A percentile compares a stretch with the other conserved stretches of the same genome.
Evolutionary conservation across 2,329 filamentous ascomycete species (phyloP).

Genomic region (Colletotrichum plurivorum): DNA sequence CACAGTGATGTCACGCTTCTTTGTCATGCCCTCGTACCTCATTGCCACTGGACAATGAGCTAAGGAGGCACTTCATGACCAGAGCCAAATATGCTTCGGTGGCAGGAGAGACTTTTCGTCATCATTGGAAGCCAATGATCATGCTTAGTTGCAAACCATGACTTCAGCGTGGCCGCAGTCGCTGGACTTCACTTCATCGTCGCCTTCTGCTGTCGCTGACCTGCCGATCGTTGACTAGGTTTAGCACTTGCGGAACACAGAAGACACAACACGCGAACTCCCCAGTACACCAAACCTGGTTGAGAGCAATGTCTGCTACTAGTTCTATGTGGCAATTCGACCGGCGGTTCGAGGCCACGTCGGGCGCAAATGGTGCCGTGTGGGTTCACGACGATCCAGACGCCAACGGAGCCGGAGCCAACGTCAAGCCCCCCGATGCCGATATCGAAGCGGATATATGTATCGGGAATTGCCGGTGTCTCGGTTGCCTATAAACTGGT

Average conservation of each 20-base stretch:
- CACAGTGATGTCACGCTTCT: not conserved
- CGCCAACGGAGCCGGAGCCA: conserved; percentile 51
- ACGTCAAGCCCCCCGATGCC: conserved; percentile 57
- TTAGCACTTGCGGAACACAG: not conserved
- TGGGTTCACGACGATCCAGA: conserved; percentile 67
- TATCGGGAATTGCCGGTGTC: conserved; percentile 67
- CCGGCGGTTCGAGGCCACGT: conserved; percentile 54
- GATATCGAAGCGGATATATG: conserved; percentile 64
- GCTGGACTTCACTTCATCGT: not conserved
- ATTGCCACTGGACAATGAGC: not conserved
- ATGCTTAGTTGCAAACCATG: not conserved
- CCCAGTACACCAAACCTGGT: no score
- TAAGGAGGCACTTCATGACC: not conserved
- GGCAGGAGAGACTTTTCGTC: not conserved
- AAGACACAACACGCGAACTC: not conserved
- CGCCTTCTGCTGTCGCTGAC: not conserved
- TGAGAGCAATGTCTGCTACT: not conserved
- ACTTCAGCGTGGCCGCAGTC: conserved; percentile 1
- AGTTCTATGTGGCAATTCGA: conserved; percentile 38
- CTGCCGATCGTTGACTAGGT: not conserved
- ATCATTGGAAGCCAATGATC: not conserved
- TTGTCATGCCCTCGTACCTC: not conserved
- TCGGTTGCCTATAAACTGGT: conserved; percentile 68
- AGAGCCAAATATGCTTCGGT: not conserved
- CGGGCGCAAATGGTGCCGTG: conserved; percentile 65